A percentile compares a stretch with the other conserved stretches of the same genome.
These are phyloP conservation scores for Aspergillus versicolor DNA, from an alignment of 2,329 filamentous ascomycete species.

Conservation along the genomic window DNA sequence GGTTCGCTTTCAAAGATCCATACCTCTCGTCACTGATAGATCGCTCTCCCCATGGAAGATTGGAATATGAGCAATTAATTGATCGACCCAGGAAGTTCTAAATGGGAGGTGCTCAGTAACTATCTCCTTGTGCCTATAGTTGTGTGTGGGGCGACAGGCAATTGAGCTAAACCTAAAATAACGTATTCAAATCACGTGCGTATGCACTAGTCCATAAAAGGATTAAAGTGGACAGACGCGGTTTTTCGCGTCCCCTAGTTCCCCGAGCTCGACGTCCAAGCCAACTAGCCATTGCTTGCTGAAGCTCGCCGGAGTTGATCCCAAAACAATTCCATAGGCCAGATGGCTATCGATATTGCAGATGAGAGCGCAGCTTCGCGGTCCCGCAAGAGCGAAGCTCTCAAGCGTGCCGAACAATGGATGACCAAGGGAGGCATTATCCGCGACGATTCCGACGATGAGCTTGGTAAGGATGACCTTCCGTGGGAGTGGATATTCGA, in stretches of 20 bases:
- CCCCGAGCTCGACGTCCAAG: background rate
- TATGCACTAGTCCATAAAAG: background rate
- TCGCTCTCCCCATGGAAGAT: too few relatives aligned
- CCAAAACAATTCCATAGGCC: background rate
- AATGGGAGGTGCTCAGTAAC: too few relatives aligned
- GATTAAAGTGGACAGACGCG: constrained; percentile 36
- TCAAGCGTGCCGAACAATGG: constrained; percentile 46
- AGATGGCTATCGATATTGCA: constrained; percentile 20
- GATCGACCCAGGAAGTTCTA: too few relatives aligned
- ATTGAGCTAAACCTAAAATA: constrained; percentile 24
- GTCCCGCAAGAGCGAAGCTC: constrained; percentile 23
- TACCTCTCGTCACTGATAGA: too few relatives aligned
- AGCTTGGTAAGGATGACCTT: constrained; percentile 70
- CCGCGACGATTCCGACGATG: constrained; percentile 84
- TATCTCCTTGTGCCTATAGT: too few relatives aligned
- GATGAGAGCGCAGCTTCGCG: constrained; percentile 17
- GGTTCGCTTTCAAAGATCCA: too few relatives aligned
- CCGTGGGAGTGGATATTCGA: constrained; percentile 80
- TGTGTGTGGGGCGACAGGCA: too few relatives aligned
- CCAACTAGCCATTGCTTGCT: constrained; percentile 3
- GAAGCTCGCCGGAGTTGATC: background rate
- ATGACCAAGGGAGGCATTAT: constrained; percentile 62
- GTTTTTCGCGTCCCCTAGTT: constrained; percentile 20
- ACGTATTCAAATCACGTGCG: constrained; percentile 6
- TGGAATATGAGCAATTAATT: too few relatives aligned